Percentiles rank a stretch among this genome's conserved stretches.
Evolutionary conservation across 2,329 filamentous ascomycete genomes (phyloP).

Genomic region (Verticillium nubilum): DNA sequence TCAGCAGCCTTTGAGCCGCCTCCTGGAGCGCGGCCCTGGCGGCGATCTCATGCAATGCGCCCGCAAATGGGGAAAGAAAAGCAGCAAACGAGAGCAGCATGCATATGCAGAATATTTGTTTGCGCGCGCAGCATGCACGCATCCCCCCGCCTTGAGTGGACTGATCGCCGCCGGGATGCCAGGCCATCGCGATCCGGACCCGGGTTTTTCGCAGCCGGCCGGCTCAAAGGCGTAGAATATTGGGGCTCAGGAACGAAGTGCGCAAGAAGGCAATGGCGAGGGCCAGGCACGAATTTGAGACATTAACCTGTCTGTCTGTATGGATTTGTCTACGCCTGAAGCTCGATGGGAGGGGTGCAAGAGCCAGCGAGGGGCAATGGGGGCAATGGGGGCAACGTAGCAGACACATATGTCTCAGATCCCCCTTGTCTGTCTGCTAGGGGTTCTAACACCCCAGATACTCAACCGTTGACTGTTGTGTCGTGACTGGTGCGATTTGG

Average conservation of each 20-base stretch:
- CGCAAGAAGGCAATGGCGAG: background rate
- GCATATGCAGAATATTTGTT: background rate
- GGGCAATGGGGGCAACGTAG: background rate
- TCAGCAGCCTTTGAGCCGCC: background rate
- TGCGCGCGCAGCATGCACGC: background rate
- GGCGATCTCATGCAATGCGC: background rate
- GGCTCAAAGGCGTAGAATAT: background rate
- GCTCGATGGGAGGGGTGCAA: background rate
- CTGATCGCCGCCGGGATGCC: background rate
- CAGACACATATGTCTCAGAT: background rate
- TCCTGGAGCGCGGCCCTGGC: background rate
- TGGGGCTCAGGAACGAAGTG: background rate
- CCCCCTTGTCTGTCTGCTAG: background rate
- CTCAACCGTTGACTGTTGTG: background rate
- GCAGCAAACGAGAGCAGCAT: background rate
- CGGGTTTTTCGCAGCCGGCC: background rate
- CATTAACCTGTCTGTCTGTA: background rate
- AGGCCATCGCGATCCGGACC: background rate
- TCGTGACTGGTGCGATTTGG: too few species aligned
- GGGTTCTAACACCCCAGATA: background rate
- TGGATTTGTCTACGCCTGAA: background rate
- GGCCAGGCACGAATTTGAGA: background rate
- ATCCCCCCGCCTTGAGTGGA: background rate
- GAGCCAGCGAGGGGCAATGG: background rate
- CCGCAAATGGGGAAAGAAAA: background rate